phyloP scores from a whole-genome alignment of 164 flowering plant species.

The Protea cynaroides region DNA sequence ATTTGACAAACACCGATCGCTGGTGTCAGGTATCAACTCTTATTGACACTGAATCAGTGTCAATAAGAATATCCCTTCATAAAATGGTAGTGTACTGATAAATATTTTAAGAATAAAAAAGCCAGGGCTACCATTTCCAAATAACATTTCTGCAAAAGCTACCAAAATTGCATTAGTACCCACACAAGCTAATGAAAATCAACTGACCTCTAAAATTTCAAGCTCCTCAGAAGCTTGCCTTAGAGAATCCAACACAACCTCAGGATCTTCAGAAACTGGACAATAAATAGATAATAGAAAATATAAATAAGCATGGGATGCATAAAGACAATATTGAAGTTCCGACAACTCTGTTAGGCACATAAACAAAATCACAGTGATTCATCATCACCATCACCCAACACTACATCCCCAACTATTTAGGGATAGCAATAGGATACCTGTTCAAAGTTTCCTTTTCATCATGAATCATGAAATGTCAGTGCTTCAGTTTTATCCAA shows the following conservation, averaged over 20 bases:
- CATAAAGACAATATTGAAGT: neutral
- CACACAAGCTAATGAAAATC: neutral
- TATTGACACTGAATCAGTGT: too few relatives aligned
- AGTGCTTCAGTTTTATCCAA: too few relatives aligned
- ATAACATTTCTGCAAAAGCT: neutral
- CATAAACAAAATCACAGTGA: neutral
- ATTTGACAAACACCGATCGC: too few relatives aligned
- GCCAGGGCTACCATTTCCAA: neutral
- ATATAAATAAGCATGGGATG: too few relatives aligned
- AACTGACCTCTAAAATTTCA: slow-evolving; percentile 68
- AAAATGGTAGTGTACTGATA: neutral
- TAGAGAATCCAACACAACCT: slow-evolving; percentile 61
- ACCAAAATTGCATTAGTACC: neutral
- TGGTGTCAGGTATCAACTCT: too few relatives aligned
- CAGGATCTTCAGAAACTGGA: slow-evolving; percentile 63
- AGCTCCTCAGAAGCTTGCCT: slow-evolving; percentile 81
- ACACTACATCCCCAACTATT: neutral
- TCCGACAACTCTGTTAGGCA: neutral
- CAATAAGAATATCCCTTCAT: too few relatives aligned
- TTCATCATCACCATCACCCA: neutral
- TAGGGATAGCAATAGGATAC: neutral
- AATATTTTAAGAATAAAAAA: neutral
- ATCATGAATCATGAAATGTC: neutral
- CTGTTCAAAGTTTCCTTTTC: neutral
- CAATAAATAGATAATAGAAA: neutral